Evolutionary conservation across 345 rosid species (phyloP).

Genomic region (Tarenaya hassleriana): DNA sequence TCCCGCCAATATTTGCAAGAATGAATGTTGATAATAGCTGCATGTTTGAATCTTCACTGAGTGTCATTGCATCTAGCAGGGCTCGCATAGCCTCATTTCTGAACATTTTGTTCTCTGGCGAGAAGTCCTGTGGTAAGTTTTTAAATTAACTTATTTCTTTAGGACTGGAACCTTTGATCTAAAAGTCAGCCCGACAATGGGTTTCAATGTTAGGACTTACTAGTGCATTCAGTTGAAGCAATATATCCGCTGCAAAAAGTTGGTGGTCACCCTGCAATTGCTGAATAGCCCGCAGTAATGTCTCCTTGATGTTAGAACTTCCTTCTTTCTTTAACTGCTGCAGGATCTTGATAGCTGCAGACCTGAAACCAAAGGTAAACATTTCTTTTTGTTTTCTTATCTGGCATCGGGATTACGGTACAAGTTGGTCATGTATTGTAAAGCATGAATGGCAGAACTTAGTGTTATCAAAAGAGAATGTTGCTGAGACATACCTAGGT

Average conservation of each 20-base stretch:
- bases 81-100: conserved; percentile 49
- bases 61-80: conserved; percentile 43
- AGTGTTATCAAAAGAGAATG: too few species aligned
- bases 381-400: background rate
- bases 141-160: background rate
- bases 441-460: background rate
- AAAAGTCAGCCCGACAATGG: background rate
- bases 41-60: conserved; percentile 37
- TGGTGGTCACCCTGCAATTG: conserved; percentile 47
- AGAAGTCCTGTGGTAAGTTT: conserved; percentile 45
- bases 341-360: conserved; percentile 52
- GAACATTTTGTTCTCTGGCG: conserved; percentile 38
- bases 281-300: conserved; percentile 38
- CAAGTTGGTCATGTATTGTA: background rate
- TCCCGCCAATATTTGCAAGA: conserved; percentile 81
- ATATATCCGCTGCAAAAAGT: conserved; percentile 63
- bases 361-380: conserved; percentile 40
- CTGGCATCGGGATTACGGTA: background rate
- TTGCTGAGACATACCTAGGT: conserved; percentile 49
- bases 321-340: conserved; percentile 59
- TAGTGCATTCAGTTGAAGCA: conserved; percentile 62
- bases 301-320: conserved; percentile 36
- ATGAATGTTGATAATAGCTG: conserved; percentile 56
- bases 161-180: background rate
- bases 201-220: conserved; percentile 28